These are phyloP conservation scores for Suillus hirtellus DNA, from an alignment of 768 basidiomycete genomes.

Conservation along the genomic window DNA sequence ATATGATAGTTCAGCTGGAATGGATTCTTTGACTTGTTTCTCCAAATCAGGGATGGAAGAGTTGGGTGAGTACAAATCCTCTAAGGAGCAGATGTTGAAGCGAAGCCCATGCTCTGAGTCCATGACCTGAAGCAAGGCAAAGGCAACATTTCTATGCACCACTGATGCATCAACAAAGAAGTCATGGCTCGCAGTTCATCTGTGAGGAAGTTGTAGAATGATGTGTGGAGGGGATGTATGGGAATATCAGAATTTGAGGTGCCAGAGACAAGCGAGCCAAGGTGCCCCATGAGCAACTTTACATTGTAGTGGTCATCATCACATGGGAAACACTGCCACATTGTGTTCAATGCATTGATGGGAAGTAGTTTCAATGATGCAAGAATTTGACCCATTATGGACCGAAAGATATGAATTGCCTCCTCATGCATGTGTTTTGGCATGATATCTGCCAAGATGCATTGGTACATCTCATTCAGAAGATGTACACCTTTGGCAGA, in stretches of 20 bases:
- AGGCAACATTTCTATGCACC: constrained; percentile 8
- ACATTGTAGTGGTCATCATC: no score
- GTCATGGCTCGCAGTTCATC: constrained; percentile 12
- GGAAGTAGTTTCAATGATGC: constrained; percentile 10
- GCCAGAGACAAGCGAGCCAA: background rate
- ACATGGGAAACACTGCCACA: no score
- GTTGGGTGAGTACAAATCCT: background rate
- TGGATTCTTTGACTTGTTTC: background rate
- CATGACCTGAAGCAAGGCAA: constrained; percentile 18
- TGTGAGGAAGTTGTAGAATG: constrained; percentile 29
- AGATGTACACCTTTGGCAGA: no score
- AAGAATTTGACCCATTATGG: constrained; percentile 5
- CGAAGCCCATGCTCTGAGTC: background rate
- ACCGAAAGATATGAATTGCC: no score
- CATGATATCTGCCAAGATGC: constrained; percentile 7
- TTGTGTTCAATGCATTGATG: background rate
- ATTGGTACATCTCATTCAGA: constrained; percentile 6
- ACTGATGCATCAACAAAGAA: constrained; percentile 14
- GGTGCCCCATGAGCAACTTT: no score
- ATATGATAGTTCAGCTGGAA: background rate
- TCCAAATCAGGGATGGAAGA: background rate
- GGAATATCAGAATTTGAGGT: background rate
- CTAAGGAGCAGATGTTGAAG: background rate
- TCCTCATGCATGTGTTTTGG: background rate
- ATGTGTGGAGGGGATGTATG: constrained; percentile 24